Evolutionary conservation across 2,329 filamentous ascomycete genomes (phyloP).

Genomic region (Shiraia sp.): DNA sequence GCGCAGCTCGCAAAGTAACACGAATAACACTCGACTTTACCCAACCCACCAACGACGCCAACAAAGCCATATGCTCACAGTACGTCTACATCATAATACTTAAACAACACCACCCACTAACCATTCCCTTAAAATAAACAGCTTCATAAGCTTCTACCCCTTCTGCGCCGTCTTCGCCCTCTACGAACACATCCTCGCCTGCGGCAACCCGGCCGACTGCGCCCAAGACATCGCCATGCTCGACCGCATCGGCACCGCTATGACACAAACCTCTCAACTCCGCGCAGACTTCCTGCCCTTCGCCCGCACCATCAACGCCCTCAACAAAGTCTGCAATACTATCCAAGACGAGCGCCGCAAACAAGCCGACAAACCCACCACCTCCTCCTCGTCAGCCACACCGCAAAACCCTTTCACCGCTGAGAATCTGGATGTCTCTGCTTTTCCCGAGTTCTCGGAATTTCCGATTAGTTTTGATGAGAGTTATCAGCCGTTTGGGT

Average conservation of each 20-base stretch:
- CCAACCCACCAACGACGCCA: conserved; percentile 1
- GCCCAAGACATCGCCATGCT: conserved; percentile 28
- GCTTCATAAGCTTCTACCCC: conserved; percentile 35
- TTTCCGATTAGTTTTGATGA: conserved; percentile 20
- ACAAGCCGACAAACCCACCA: not conserved
- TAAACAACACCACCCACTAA: too few species aligned
- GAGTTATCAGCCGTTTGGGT: conserved; percentile 26
- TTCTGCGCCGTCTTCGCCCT: conserved; percentile 37
- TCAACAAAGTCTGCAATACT: conserved; percentile 33
- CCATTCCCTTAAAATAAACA: too few species aligned
- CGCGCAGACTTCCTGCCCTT: conserved; percentile 24
- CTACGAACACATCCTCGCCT: conserved; percentile 33
- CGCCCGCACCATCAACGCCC: conserved; percentile 30
- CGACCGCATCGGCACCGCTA: conserved; percentile 23
- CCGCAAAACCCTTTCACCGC: too few species aligned
- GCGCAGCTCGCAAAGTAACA: conserved; percentile 29
- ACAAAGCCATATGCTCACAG: conserved; percentile 21
- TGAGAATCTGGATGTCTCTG: conserved; percentile 18
- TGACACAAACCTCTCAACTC: conserved; percentile 19
- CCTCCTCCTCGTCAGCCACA: too few species aligned
- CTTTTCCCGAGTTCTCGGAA: conserved; percentile 20
- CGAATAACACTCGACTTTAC: conserved; percentile 20
- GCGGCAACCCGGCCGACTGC: conserved; percentile 24
- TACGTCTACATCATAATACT: conserved; percentile 6
- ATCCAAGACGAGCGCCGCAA: conserved; percentile 27